phyloP scores from a whole-genome alignment of 2,329 filamentous ascomycete species.

The Aquanectria penicillioides region DNA sequence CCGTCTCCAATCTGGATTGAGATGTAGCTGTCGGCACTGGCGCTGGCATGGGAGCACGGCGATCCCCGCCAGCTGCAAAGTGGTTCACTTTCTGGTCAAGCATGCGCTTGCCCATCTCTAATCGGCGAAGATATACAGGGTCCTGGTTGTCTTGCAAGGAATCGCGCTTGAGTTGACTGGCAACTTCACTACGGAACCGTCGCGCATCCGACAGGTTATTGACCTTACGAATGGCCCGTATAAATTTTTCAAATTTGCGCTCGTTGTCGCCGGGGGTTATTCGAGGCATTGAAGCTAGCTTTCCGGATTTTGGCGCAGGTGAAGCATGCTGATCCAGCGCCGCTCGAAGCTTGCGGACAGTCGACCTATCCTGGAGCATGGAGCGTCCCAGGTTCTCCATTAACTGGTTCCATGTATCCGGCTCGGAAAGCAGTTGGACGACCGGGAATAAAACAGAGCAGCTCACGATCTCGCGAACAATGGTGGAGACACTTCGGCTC shows the following conservation, averaged over 20 bases:
- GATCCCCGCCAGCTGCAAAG: constrained; percentile 74
- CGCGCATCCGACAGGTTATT: constrained; percentile 93
- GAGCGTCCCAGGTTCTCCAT: constrained; percentile 90
- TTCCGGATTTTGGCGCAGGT: constrained; percentile 73
- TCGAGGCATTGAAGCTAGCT: constrained; percentile 78
- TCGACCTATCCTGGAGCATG: constrained; percentile 94
- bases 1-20: constrained; percentile 76
- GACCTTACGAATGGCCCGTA: constrained; percentile 86
- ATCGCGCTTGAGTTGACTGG: constrained; percentile 90
- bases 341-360: constrained; percentile 88
- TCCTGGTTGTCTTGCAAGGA: constrained; percentile 82
- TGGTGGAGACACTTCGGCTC: constrained; percentile 81
- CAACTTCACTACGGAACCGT: constrained; percentile 89
- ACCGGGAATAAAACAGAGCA: constrained; percentile 90
- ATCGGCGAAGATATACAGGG: constrained; percentile 83
- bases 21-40: constrained; percentile 41
- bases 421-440: constrained; percentile 83
- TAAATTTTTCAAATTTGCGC: constrained; percentile 92
- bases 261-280: constrained; percentile 87
- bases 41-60: constrained; percentile 44
- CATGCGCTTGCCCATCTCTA: constrained; percentile 91
- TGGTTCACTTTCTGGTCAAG: constrained; percentile 90
- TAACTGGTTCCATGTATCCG: constrained; percentile 97
- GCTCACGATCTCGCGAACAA: constrained; percentile 90
- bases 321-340: constrained; percentile 94